Evolutionary conservation across 2,329 filamentous ascomycete genomes (phyloP).

Genomic region (Geosmithia morbida): DNA sequence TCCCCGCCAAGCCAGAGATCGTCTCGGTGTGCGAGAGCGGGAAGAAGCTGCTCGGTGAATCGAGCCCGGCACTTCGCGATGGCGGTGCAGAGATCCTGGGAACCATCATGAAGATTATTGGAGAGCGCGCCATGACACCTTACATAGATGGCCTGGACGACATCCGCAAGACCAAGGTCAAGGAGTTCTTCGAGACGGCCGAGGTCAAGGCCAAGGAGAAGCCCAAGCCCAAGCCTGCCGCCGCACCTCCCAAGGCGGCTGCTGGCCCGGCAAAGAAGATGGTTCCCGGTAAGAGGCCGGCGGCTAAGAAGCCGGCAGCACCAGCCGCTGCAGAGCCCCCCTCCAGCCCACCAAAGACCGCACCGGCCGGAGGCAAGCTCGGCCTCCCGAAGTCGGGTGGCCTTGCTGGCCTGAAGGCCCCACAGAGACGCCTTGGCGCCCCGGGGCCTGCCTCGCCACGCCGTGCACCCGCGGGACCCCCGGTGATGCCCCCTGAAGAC

Average conservation of each 20-base stretch:
- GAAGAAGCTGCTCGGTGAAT: conserved; percentile 84
- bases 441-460: conserved; percentile 37
- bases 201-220: conserved; percentile 43
- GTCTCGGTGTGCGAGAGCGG: conserved; percentile 73
- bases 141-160: conserved; percentile 89
- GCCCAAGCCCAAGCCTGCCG: conserved; percentile 51
- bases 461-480: conserved; percentile 29
- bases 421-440: conserved; percentile 38
- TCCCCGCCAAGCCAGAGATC: conserved; percentile 74
- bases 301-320: conserved; percentile 28
- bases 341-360: conserved; percentile 43
- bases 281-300: conserved; percentile 24
- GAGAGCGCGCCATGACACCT: conserved; percentile 87
- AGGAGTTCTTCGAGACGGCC: conserved; percentile 67
- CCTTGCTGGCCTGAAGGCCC: conserved; percentile 43
- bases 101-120: conserved; percentile 96
- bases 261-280: conserved; percentile 23
- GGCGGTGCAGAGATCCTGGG: conserved; percentile 87
- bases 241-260: conserved; percentile 9
- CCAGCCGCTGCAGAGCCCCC: conserved; percentile 31
- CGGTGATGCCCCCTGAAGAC: conserved; percentile 39
- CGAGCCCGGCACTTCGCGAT: conserved; percentile 69
- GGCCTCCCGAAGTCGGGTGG: conserved; percentile 38
- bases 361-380: conserved; percentile 35
- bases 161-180: conserved; percentile 89